Base-by-base conservation (phyloP, 23 red algal genomes). In the Gracilaria domingensis region DNA sequence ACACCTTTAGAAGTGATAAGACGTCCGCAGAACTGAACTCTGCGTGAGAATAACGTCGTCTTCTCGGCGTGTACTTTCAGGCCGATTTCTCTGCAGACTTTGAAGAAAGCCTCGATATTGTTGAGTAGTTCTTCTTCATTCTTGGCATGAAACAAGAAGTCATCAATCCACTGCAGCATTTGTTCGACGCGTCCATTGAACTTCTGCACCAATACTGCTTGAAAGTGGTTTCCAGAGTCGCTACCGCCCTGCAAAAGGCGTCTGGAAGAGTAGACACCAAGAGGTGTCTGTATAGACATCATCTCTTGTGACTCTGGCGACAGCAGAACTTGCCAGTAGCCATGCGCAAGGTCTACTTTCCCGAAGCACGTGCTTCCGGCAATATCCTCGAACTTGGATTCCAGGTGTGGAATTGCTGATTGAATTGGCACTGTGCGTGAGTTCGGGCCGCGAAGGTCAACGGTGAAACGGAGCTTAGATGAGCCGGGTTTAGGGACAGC, bases 401-500 rank as follows among this genome's bases (percentile, higher is more conserved):
- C 37, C 25, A 78, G n/a, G n/a, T n/a, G n/a, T n/a, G n/a, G n/a
- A n/a, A n/a, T n/a, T n/a, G n/a, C n/a, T n/a, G n/a, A n/a, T 25
- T 59, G 25, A 57, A 79, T 67, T 1, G 86, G 71, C 34, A 40
- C 70, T 4, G 86, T 89, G 32, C 61, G 3, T 11, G 86, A 21
- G 39, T 89, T 89, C 6, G 54, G 16, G 21, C 69, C 67, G 18
- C 86, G 34, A 1, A 89, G 57, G 48, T 89, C 71, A 2, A 89
- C 71, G 8, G 86, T 80, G 47, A 89, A 66, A 33, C 86, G 70
- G 23, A 89, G 55, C 44, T 61, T 65, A 8, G 56, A 34, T 18
- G 67, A 61, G 18, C 86, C 70, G 2, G 86, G 51, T 47, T 89
- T 89, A 2, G 86, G 74, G 8, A 89, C 86, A 17, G 71, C 71